Evolutionary conservation across 2,329 filamentous ascomycete genomes (phyloP), one percentile per base, ranked within the genome.

Genomic region (Fusarium camptoceras): DNA sequence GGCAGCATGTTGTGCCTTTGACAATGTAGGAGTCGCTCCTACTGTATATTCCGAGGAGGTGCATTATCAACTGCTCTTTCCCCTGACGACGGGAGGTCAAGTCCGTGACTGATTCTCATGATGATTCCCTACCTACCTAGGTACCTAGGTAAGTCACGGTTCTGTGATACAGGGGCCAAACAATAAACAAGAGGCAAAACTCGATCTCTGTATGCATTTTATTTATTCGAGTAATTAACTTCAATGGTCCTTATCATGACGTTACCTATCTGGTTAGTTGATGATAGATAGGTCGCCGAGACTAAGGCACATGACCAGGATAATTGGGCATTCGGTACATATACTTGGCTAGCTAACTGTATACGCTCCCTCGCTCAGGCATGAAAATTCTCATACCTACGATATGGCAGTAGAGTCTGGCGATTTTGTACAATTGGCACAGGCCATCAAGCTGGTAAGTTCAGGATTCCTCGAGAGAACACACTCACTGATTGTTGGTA

Each of bases 381-480:
- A 66, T 60, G 25, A 61, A 22, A 30, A 55, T 10, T 56, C 31
- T 49, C 22, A 47, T 42, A 27, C 34, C 9, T 41, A 28, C 59
- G 62, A 39, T 54, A 76, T 76, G 74, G 46, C 64, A 22, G 39
- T 15, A 34, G 54, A 72, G 12, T 55, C 64, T 24, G 61, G 48
- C 39, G 55, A 61, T 39, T 16, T 75, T 30, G n/a, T 64, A 16
- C 60, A 71, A 37, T 53, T 73, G 47, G 55, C 68, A 18, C 61
- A 58, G 24, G 73, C 74, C 51, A 57, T 76, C n/a, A 66, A 55
- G 43, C 28, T 76, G 64, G 74, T 75, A 41, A 43, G 68, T 60
- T 3, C 8, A 28, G 6, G 25, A 15, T 15, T 43, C 4, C n/a
- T 39, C n/a, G 24, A 22, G 28, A 22, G 39, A 30, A 46, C 27